Evolutionary conservation across 169 alveolate genomes (phyloP).

Genomic region (Cystoisospora suis): DNA sequence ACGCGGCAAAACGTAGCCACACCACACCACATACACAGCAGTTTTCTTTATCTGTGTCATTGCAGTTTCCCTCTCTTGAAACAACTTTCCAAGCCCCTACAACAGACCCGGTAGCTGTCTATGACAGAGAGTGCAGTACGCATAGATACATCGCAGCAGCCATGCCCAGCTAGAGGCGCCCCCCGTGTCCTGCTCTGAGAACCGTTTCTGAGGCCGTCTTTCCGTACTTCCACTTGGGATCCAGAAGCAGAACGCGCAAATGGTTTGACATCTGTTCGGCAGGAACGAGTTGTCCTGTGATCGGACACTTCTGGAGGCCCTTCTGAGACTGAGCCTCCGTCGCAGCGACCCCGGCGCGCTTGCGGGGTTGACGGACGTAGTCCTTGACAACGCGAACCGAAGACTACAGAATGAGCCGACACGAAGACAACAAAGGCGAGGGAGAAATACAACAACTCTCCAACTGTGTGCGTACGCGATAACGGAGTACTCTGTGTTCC

Average conservation of each 20-base stretch:
- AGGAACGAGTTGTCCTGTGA: slow-evolving; percentile 92
- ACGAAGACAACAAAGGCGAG: not conserved
- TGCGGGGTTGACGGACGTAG: slow-evolving; percentile 75
- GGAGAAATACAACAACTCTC: not conserved
- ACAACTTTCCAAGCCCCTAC: too few relatives aligned
- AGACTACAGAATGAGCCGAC: slow-evolving; percentile 36
- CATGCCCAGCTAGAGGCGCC: too few relatives aligned
- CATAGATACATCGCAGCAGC: too few relatives aligned
- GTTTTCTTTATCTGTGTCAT: too few relatives aligned
- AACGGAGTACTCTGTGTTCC: too few relatives aligned
- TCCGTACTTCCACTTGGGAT: slow-evolving; percentile 95
- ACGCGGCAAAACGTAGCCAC: too few relatives aligned
- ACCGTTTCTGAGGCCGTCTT: too few relatives aligned
- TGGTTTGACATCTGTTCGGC: slow-evolving; percentile 93
- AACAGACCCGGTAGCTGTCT: not conserved
- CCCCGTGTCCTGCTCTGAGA: too few relatives aligned
- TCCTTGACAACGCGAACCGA: slow-evolving; percentile 82
- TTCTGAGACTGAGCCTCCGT: slow-evolving; percentile 65
- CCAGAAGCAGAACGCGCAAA: slow-evolving; percentile 91
- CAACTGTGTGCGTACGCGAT: too few relatives aligned
- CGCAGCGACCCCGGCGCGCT: slow-evolving; percentile 69
- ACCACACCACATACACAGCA: too few relatives aligned
- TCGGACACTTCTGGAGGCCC: slow-evolving; percentile 92
- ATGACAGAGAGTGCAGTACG: not conserved
- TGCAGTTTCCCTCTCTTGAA: too few relatives aligned